phyloP scores from a whole-genome alignment of 1,284 basidiomycete species.

The Sporisorium graminicola region DNA sequence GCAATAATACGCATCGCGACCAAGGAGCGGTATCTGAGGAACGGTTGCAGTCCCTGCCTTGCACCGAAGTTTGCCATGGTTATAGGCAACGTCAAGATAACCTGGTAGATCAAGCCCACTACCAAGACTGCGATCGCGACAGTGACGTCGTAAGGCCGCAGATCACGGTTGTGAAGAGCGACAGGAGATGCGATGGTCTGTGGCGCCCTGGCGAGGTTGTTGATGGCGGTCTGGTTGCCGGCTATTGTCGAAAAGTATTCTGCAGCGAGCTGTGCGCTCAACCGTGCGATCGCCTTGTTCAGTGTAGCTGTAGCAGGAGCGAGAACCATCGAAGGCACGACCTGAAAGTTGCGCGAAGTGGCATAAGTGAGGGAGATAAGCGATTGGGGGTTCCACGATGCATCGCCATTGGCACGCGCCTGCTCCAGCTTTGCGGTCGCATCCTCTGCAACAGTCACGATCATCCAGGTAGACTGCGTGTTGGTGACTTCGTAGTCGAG shows the following conservation, averaged over 20 bases:
- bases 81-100: slow-evolving; percentile 73
- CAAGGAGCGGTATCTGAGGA: slow-evolving; percentile 53
- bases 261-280: slow-evolving; percentile 34
- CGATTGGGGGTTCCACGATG: slow-evolving; percentile 51
- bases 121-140: slow-evolving; percentile 80
- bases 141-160: slow-evolving; percentile 78
- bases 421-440: slow-evolving; percentile 46
- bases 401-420: slow-evolving; percentile 58
- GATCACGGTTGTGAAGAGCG: slow-evolving; percentile 74
- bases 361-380: slow-evolving; percentile 53
- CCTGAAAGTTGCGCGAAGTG: slow-evolving; percentile 55
- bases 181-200: slow-evolving; percentile 75
- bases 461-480: slow-evolving; percentile 34
- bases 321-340: slow-evolving; percentile 45
- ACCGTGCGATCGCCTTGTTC: slow-evolving; percentile 20
- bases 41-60: slow-evolving; percentile 52
- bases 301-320: slow-evolving; percentile 39
- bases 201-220: slow-evolving; percentile 73
- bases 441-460: slow-evolving; percentile 52
- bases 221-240: slow-evolving; percentile 44
- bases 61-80: slow-evolving; percentile 56
- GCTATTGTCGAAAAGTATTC: slow-evolving; percentile 45
- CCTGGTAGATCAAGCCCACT: slow-evolving; percentile 81
- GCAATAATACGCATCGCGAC: slow-evolving; percentile 55
- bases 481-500: slow-evolving; percentile 55